These are phyloP conservation scores for Fusarium sp. DNA, from an alignment of 2,329 filamentous ascomycete genomes.

Conservation along the genomic window DNA sequence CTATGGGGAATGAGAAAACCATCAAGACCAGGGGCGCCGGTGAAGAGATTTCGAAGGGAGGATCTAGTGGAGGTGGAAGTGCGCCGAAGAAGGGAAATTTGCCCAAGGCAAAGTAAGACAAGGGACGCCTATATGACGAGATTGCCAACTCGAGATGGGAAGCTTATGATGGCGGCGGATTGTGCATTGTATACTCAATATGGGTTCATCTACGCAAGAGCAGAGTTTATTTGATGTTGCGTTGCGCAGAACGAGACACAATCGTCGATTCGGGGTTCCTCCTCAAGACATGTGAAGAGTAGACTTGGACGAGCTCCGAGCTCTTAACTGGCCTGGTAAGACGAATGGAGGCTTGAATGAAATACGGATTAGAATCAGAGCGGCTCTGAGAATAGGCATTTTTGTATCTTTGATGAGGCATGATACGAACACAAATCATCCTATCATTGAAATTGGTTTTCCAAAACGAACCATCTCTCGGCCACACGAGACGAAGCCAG, in stretches of 20 bases:
- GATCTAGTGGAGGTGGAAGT: constrained; percentile 47
- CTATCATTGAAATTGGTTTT: too few relatives aligned
- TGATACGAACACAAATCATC: too few relatives aligned
- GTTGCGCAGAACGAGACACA: neutral
- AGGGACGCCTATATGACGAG: neutral
- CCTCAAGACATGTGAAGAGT: neutral
- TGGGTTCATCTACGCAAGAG: neutral
- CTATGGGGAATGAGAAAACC: constrained; percentile 49
- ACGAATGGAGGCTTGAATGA: too few relatives aligned
- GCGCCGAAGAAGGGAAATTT: constrained; percentile 45
- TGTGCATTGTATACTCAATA: neutral
- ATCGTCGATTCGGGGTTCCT: neutral
- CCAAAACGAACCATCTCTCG: too few relatives aligned
- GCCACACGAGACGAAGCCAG: too few relatives aligned
- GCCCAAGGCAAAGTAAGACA: constrained; percentile 18
- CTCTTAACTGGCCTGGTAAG: neutral
- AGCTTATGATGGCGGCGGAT: neutral
- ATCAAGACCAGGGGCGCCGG: constrained; percentile 47
- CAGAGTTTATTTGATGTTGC: neutral
- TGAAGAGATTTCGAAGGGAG: constrained; percentile 48
- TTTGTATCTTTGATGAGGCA: too few relatives aligned
- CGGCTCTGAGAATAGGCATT: too few relatives aligned
- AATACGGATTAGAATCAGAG: too few relatives aligned
- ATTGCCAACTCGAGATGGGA: neutral
- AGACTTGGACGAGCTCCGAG: neutral